Percentiles rank a stretch among this genome's conserved stretches.
phyloP scores from a whole-genome alignment of 2,329 filamentous ascomycete species.

The Salinomyces thailandicus region DNA sequence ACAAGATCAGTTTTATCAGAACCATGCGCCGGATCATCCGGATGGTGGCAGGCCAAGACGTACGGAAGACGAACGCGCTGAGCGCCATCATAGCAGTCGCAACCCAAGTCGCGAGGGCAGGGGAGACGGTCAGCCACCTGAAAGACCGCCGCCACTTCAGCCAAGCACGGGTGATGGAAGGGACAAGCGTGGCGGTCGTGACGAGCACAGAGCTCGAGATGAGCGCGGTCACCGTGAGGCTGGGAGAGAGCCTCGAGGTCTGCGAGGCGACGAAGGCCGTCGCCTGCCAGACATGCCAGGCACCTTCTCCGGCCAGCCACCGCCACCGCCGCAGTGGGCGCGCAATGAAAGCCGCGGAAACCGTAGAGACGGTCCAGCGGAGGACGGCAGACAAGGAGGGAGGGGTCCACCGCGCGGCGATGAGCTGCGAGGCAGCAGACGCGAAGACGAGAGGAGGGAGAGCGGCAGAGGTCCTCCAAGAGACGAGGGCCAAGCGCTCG shows the following conservation, averaged over 20 bases:
- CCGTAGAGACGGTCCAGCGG: constrained; percentile 9
- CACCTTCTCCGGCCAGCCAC: neutral
- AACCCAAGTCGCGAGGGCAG: constrained; percentile 20
- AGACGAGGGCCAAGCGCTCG: constrained; percentile 9
- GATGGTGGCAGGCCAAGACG: constrained; percentile 8
- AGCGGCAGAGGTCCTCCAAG: constrained; percentile 8
- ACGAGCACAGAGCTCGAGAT: constrained; percentile 18
- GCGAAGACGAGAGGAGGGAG: constrained; percentile 15
- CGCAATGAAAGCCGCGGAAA: constrained; percentile 1
- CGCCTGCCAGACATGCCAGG: constrained; percentile 3
- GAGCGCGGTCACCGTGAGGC: constrained; percentile 12
- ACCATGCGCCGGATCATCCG: constrained; percentile 7
- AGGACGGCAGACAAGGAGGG: constrained; percentile 12
- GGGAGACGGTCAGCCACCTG: constrained; percentile 12
- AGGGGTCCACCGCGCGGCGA: constrained; percentile 9
- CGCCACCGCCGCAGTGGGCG: neutral
- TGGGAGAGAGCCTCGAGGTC: constrained; percentile 7
- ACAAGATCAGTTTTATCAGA: constrained; percentile 18
- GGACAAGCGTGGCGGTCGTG: constrained; percentile 13
- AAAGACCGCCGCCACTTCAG: constrained; percentile 13
- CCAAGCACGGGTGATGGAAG: constrained; percentile 15
- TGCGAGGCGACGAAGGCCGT: constrained; percentile 4
- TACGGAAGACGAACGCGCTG: constrained; percentile 17
- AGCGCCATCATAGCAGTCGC: constrained; percentile 15
- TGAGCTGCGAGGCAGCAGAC: constrained; percentile 11